phyloP scores from a whole-genome alignment of 257 asterid species.

The Solanum chmielewskii region DNA sequence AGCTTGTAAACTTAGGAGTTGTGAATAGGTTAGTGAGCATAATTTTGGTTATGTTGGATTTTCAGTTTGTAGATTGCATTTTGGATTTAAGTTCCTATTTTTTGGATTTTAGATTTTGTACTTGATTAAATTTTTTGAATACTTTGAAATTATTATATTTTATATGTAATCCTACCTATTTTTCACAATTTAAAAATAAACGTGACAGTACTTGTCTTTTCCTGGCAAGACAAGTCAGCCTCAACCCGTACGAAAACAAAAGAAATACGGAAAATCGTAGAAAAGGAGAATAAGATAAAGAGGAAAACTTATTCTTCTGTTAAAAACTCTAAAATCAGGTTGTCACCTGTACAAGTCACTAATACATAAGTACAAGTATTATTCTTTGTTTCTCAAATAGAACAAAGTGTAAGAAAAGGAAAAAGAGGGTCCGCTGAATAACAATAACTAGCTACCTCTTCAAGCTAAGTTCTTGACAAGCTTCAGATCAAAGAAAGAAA shows the following conservation, averaged over 20 bases:
- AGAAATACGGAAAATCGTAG: too few species aligned
- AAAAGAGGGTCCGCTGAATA: too few species aligned
- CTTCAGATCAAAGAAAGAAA: neutral
- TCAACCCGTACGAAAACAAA: neutral
- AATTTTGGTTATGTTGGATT: neutral
- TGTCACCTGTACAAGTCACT: neutral
- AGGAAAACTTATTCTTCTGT: too few species aligned
- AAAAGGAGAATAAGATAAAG: neutral
- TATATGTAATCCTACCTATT: neutral
- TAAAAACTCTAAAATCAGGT: neutral
- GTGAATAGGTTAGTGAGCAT: neutral
- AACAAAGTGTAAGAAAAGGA: neutral
- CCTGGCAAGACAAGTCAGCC: too few species aligned
- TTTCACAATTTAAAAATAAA: too few species aligned
- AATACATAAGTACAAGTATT: too few species aligned
- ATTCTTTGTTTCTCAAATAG: neutral
- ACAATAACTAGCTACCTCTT: neutral
- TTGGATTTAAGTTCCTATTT: neutral
- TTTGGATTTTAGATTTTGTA: too few species aligned
- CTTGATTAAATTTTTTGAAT: neutral
- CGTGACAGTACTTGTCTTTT: neutral
- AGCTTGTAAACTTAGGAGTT: too few species aligned
- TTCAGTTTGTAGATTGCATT: too few species aligned
- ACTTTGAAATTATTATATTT: too few species aligned
- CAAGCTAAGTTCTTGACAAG: neutral